Base-by-base conservation (phyloP, 106 monocot genomes). In the Ottelia alismoides region DNA sequence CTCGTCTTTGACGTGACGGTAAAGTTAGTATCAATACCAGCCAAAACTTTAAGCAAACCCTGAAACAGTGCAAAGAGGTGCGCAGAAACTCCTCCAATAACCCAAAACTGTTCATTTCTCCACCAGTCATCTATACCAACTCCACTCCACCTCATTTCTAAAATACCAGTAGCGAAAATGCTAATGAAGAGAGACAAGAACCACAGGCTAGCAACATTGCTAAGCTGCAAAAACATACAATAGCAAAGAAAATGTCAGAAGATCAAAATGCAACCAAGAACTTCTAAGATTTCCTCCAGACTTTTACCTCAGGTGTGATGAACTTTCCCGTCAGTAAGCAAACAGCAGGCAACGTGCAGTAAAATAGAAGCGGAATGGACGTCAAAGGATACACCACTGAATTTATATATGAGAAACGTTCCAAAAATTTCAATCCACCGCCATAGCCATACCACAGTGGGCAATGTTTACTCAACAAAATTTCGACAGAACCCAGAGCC, bases 21-120 rank as follows among this genome's bases (percentile, higher is more conserved):
- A 67, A 86, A 86, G 47, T 80, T 86, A 31, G 85, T 86, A 62
- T 86, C 85, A 10, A 86, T 71, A 61, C 85, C 85, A 17, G 85
- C 85, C 22, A 86, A 80, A 32, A 86, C 85, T 57, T 86, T 86
- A 2, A 86, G 57, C 5, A 86, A 68, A 1, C 85, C 85, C 53
- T 86, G 85, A 53, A 86, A 80, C 1, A 86, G 60, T 0, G 85
- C 85, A 47, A 86, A 86, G 22, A 86, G 71, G 57, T 86, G 85
- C 0, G 85, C 66, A 24, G 85, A 86, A 28, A 86, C 77, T 32
- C 85, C 85, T 23, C 85, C 85, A 55, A 86, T 86, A 46, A 86
- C 85, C 66, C 66, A 67, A 49, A 67, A 67, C 30, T 67, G 66
- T 20, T 67, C 66, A 19, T 67, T 67, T 35, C 66, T 67, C 66